Base-by-base conservation (phyloP, 2,329 filamentous ascomycete genomes). In the Fusarium algeriense region DNA sequence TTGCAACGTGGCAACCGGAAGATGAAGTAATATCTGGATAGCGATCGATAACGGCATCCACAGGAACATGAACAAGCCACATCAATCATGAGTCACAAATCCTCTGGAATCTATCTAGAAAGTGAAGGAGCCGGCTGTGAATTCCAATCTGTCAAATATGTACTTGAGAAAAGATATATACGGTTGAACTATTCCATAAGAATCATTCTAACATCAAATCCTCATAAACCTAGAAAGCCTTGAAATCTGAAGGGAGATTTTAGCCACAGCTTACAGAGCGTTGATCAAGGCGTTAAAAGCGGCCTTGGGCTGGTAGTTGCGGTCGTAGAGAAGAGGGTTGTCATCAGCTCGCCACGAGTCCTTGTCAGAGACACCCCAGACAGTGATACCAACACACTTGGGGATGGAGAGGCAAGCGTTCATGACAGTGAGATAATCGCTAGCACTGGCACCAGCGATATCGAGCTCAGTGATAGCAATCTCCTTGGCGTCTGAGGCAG, bases 381-480 rank as follows among this genome's bases (percentile, higher is more conserved):
- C 87, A 1, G 90, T 92, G 67, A 92, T 87, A 54, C 90, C 89
- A 6, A 91, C 85, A 76, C 90, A 92, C 77, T 89, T 88, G 10
- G 82, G 64, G 50, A 89, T 81, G 23, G 84, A 80, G 35, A 91
- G 77, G 73, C 91, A 93, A 10, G 87, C 90, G 50, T 87, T 84
- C 67, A 85, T 83, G 26, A 88, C 84, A 44, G 85, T 84, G n/a
- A 85, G 79, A 74, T 91, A 92, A 78, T 92, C 90, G 23, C 80
- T 79, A 7, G 85, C 71, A 20, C 85, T 81, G 11, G 88, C 89
- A 23, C 83, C 82, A 54, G 86, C 85, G 74, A 93, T 92, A 75
- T 93, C 91, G 26, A 92, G 84, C 81, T 92, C 90, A 3, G 90
- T 92, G 52, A 92, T 84, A 9, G 90, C 90, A 35, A 91, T 85